phyloP scores from a whole-genome alignment of 495 filamentous ascomycete species.

The Tricharina praecox region DNA sequence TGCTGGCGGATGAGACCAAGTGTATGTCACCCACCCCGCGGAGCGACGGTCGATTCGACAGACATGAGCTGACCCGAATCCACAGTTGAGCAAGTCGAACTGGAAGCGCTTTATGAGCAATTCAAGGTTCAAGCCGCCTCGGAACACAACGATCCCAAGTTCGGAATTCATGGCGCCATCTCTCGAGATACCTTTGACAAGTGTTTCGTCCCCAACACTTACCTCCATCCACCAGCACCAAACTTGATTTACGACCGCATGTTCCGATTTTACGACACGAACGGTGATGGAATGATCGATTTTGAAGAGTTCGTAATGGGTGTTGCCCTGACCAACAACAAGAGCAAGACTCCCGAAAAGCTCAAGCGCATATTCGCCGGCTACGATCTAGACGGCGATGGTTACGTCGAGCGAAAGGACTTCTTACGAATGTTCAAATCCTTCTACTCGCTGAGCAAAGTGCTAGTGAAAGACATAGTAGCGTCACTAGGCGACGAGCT shows the following conservation, averaged over 20 bases:
- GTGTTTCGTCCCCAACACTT: conserved; percentile 67
- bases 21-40: conserved; percentile 26
- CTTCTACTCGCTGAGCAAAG: conserved; percentile 70
- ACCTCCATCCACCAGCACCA: conserved; percentile 55
- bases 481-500: conserved; percentile 66
- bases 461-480: conserved; percentile 70
- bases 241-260: conserved; percentile 89
- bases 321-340: conserved; percentile 63
- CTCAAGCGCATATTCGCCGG: conserved; percentile 64
- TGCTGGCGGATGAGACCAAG: conserved; percentile 50
- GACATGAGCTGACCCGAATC: conserved; percentile 2
- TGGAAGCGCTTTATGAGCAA: conserved; percentile 91
- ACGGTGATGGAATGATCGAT: conserved; percentile 75
- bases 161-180: conserved; percentile 62
- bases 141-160: conserved; percentile 70
- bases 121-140: conserved; percentile 81
- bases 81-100: conserved; percentile 52
- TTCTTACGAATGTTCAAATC: conserved; percentile 83
- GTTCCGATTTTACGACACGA: conserved; percentile 90
- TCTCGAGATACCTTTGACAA: conserved; percentile 79
- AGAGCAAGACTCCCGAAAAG: conserved; percentile 41
- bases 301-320: conserved; percentile 82
- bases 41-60: neutral
- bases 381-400: conserved; percentile 83
- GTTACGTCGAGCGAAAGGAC: conserved; percentile 71